A percentile compares a stretch with the other conserved stretches of the same genome.
Evolutionary conservation across 805 yeast species (phyloP).

Genomic region (Starmera amethionina): DNA sequence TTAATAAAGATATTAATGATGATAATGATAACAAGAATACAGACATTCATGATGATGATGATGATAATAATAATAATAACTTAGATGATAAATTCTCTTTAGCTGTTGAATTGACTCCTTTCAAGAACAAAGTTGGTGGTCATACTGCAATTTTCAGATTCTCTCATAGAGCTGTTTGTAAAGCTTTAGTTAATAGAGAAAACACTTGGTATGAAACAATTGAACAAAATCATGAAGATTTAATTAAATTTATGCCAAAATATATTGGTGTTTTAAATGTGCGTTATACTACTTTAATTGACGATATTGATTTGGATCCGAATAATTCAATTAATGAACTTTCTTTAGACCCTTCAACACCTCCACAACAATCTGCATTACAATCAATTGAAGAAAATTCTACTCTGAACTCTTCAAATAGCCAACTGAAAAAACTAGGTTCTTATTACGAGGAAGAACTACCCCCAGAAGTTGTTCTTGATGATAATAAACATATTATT

Average conservation of each 20-base stretch:
- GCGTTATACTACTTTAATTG: constrained; percentile 40
- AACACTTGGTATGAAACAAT: constrained; percentile 87
- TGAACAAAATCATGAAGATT: constrained; percentile 65
- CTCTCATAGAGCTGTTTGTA: constrained; percentile 87
- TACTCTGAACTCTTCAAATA: background rate
- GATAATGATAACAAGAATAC: background rate
- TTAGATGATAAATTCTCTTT: constrained; percentile 42
- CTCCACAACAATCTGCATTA: constrained; percentile 4
- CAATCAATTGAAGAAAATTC: constrained; percentile 10
- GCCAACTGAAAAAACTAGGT: constrained; percentile 9
- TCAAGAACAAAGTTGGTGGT: constrained; percentile 93
- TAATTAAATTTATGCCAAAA: constrained; percentile 81
- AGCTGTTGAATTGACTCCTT: constrained; percentile 86
- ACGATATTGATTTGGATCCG: constrained; percentile 10
- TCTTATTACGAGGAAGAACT: constrained; percentile 19
- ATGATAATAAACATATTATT: constrained; percentile 86
- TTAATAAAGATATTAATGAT: constrained; percentile 3
- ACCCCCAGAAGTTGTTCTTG: constrained; percentile 78
- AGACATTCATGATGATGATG: constrained; percentile 1
- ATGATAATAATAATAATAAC: constrained; percentile 16
- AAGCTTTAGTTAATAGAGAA: constrained; percentile 84
- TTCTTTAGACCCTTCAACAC: constrained; percentile 5
- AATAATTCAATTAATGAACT: constrained; percentile 6
- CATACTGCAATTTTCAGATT: constrained; percentile 95
- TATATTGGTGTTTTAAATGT: constrained; percentile 94